phyloP scores from a whole-genome alignment of 2,329 filamentous ascomycete species.

The Alternaria ethzedia region DNA sequence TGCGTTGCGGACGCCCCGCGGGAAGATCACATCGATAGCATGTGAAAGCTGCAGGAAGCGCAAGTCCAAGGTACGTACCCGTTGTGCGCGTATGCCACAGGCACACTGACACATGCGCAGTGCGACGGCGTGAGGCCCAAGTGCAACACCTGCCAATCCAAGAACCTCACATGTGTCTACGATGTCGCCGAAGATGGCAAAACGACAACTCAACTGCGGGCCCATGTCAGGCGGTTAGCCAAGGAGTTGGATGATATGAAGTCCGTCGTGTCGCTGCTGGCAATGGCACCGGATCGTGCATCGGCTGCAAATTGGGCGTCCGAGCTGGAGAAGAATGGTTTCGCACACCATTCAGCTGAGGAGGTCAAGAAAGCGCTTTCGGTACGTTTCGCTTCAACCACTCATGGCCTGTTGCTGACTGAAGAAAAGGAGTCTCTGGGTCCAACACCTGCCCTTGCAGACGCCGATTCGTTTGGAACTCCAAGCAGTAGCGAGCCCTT shows the following conservation, averaged over 20 bases:
- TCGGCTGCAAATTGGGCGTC: conserved; percentile 44
- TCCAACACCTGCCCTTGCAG: conserved; percentile 24
- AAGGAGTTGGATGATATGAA: conserved; percentile 50
- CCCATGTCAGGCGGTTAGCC: conserved; percentile 45
- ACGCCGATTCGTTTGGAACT: conserved; percentile 36
- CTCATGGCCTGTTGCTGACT: conserved; percentile 15
- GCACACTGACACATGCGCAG: conserved; percentile 27
- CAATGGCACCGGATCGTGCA: conserved; percentile 43
- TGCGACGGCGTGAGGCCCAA: conserved; percentile 48
- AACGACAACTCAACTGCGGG: conserved; percentile 47
- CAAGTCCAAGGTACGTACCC: conserved; percentile 44
- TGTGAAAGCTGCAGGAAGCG: conserved; percentile 49
- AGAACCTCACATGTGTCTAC: conserved; percentile 47
- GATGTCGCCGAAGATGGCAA: conserved; percentile 50
- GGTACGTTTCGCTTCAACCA: conserved; percentile 19
- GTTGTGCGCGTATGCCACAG: neutral
- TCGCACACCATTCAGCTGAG: conserved; percentile 46
- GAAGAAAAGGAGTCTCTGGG: conserved; percentile 29
- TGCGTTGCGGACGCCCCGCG: conserved; percentile 45
- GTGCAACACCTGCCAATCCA: conserved; percentile 49
- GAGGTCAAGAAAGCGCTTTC: conserved; percentile 47
- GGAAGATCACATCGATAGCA: conserved; percentile 49
- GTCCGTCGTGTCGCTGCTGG: conserved; percentile 44
- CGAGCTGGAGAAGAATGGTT: conserved; percentile 48
- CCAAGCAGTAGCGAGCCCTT: conserved; percentile 38